A percentile compares a stretch with the other conserved stretches of the same genome.
phyloP scores from a whole-genome alignment of 2,329 filamentous ascomycete genomes.

The Hypoxylon sp. region DNA sequence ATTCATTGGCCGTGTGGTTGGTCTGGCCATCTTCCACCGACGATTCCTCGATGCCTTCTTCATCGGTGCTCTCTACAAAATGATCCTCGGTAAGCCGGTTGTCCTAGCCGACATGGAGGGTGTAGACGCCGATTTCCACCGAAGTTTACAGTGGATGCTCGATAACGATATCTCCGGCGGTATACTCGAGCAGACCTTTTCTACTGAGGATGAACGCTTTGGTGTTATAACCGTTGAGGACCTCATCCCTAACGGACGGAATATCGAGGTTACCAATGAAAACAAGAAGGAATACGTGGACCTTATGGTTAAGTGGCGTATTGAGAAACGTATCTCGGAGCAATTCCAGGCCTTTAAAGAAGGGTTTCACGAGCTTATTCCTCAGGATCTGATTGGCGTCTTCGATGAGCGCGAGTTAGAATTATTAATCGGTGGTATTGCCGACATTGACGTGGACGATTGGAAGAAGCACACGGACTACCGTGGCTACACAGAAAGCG shows the following conservation, averaged over 20 bases:
- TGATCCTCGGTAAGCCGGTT: constrained; percentile 96
- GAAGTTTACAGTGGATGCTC: constrained; percentile 96
- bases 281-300: constrained; percentile 99
- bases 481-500: constrained; percentile 96
- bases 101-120: constrained; percentile 97
- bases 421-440: constrained; percentile 96
- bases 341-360: constrained; percentile 98
- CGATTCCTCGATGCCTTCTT: constrained; percentile 99
- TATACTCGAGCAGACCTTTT: constrained; percentile 95
- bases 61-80: constrained; percentile 99
- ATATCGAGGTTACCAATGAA: constrained; percentile 97
- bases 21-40: constrained; percentile 96
- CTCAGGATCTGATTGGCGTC: constrained; percentile 95
- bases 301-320: constrained; percentile 98
- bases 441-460: constrained; percentile 99
- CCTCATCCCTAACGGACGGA: constrained; percentile 87
- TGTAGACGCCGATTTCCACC: constrained; percentile 97
- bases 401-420: constrained; percentile 99
- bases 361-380: constrained; percentile 97
- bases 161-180: constrained; percentile 96
- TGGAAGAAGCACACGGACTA: constrained; percentile 99
- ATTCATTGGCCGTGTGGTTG: constrained; percentile 97
- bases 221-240: constrained; percentile 95
- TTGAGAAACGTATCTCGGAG: constrained; percentile 97
- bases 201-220: constrained; percentile 96